These are phyloP conservation scores for Rauvolfia tetraphylla DNA, from an alignment of 257 asterid species.

Conservation along the genomic window DNA sequence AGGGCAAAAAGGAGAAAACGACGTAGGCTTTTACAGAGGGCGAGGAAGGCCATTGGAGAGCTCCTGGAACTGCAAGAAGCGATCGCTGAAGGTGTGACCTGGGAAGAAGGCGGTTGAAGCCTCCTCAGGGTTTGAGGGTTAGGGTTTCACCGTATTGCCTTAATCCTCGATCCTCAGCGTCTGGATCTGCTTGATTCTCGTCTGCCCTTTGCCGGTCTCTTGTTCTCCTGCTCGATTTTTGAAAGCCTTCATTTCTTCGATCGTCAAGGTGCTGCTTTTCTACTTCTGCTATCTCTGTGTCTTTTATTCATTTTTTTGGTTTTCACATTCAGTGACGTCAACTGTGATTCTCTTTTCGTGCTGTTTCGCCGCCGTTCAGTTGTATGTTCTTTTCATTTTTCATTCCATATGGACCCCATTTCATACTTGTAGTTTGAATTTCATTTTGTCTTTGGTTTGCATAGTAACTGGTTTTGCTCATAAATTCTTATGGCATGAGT, in stretches of 20 bases:
- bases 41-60: background rate
- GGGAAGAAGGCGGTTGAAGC: background rate
- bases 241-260: background rate
- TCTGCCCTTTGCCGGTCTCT: background rate
- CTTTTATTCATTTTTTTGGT: background rate
- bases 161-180: background rate
- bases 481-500: background rate
- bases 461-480: background rate
- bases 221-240: background rate
- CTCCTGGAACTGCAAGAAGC: background rate
- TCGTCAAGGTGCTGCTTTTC: background rate
- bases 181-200: slow-evolving; percentile 4
- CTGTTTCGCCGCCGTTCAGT: background rate
- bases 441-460: background rate
- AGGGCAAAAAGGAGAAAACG: slow-evolving; percentile 6
- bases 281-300: too few relatives aligned
- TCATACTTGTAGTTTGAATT: background rate
- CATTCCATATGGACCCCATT: background rate
- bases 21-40: background rate
- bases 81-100: background rate
- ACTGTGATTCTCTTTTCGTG: background rate
- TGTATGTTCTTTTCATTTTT: background rate
- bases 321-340: background rate
- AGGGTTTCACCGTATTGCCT: slow-evolving; percentile 1
- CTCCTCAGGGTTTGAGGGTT: slow-evolving; percentile 1